phyloP scores from a whole-genome alignment of 2,329 filamentous ascomycete genomes.

The Paraphaeosphaeria minitans region DNA sequence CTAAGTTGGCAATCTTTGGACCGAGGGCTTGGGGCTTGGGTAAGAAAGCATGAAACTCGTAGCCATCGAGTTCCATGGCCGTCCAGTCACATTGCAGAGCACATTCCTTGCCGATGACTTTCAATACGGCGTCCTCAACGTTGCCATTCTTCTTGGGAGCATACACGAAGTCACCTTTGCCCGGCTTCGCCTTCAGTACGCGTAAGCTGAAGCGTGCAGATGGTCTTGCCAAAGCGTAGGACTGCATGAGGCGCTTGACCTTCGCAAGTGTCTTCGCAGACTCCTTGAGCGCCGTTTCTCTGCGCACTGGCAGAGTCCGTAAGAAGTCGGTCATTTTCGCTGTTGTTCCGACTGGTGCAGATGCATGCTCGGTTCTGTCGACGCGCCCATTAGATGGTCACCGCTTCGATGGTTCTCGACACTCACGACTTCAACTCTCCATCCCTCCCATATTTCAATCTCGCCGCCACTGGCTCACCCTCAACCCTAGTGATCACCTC shows the following conservation, averaged over 20 bases:
- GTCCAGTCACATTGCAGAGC: slow-evolving; percentile 60
- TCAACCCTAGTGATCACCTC: slow-evolving; percentile 67
- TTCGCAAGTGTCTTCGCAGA: slow-evolving; percentile 60
- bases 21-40: slow-evolving; percentile 56
- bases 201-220: slow-evolving; percentile 65
- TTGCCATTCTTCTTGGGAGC: slow-evolving; percentile 58
- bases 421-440: slow-evolving; percentile 55
- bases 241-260: slow-evolving; percentile 65
- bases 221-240: slow-evolving; percentile 70
- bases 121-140: slow-evolving; percentile 64
- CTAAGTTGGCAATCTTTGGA: slow-evolving; percentile 48
- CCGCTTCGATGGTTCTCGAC: not conserved
- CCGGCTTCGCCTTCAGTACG: slow-evolving; percentile 59
- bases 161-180: slow-evolving; percentile 65
- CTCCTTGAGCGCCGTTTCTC: slow-evolving; percentile 63
- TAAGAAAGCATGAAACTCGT: slow-evolving; percentile 63
- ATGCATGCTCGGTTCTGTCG: slow-evolving; percentile 42
- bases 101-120: slow-evolving; percentile 65
- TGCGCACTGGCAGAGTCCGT: slow-evolving; percentile 65
- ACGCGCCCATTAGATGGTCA: slow-evolving; percentile 10
- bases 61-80: slow-evolving; percentile 44
- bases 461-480: slow-evolving; percentile 63
- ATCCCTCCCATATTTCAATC: slow-evolving; percentile 56
- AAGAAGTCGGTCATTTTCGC: slow-evolving; percentile 67
- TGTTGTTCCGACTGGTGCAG: slow-evolving; percentile 71